Percentiles rank a stretch among this genome's conserved stretches.
phyloP scores from a whole-genome alignment of 441 rosid genomes.

The Theobroma grandiflorum region DNA sequence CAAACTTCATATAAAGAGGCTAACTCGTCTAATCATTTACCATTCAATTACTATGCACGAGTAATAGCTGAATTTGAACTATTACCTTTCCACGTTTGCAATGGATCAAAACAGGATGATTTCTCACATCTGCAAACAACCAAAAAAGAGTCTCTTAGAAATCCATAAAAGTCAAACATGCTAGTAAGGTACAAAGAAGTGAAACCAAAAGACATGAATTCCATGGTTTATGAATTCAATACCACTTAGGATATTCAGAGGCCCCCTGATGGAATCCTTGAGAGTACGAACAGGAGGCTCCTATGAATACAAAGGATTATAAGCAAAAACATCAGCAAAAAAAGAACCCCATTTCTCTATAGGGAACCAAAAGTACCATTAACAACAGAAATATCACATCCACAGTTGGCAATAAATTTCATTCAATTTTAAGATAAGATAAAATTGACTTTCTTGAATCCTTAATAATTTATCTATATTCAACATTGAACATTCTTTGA shows the following conservation, averaged over 20 bases:
- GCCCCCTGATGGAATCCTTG: conserved; percentile 60
- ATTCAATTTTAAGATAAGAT: not conserved
- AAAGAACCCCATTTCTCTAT: not conserved
- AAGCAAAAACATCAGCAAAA: conserved; percentile 21
- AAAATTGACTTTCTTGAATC: conserved; percentile 3
- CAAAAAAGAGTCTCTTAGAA: conserved; percentile 2
- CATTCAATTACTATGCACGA: not conserved
- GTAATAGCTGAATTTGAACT: not conserved
- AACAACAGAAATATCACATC: not conserved
- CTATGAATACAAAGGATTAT: conserved; percentile 42
- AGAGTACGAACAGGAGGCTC: conserved; percentile 69
- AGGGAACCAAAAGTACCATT: not conserved
- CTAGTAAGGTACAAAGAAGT: not conserved
- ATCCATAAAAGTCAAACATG: not conserved
- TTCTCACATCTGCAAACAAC: conserved; percentile 73
- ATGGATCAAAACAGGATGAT: conserved; percentile 85
- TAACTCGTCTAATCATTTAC: too few relatives aligned
- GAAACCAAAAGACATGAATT: not conserved
- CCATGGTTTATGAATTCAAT: conserved; percentile 22
- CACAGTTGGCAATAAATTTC: not conserved
- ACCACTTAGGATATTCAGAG: conserved; percentile 85
- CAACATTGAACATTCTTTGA: not conserved
- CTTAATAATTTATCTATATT: conserved; percentile 3
- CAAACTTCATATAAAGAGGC: too few relatives aligned
- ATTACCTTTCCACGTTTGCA: conserved; percentile 89